Evolutionary conservation across 1,139 yeast species (phyloP).

Genomic region (Pichia cactophila): DNA sequence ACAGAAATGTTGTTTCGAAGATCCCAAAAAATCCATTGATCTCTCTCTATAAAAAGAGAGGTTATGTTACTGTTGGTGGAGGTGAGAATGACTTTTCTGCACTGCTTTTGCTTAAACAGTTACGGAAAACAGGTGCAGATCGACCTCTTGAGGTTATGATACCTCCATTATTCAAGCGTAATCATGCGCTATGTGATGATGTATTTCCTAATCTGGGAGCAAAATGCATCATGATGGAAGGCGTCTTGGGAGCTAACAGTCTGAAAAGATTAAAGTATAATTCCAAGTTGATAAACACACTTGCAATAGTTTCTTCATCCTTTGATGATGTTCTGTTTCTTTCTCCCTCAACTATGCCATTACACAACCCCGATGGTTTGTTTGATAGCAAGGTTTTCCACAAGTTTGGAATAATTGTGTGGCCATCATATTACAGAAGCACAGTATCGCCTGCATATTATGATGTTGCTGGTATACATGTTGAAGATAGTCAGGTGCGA

Average conservation of each 20-base stretch:
- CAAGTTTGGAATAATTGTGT: slow-evolving; percentile 26
- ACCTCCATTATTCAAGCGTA: slow-evolving; percentile 32
- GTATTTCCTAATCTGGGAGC: slow-evolving; percentile 39
- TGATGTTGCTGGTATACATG: slow-evolving; percentile 38
- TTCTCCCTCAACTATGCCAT: slow-evolving; percentile 48
- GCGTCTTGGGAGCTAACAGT: slow-evolving; percentile 24
- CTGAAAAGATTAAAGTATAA: slow-evolving; percentile 8
- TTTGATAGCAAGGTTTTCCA: slow-evolving; percentile 33
- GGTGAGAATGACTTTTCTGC: slow-evolving; percentile 66
- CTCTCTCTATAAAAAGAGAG: slow-evolving; percentile 44
- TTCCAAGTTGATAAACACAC: slow-evolving; percentile 36
- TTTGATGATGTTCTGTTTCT: slow-evolving; percentile 43
- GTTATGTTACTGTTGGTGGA: slow-evolving; percentile 72
- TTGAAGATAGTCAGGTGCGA: slow-evolving; percentile 24
- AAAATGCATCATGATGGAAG: slow-evolving; percentile 34
- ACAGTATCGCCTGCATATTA: slow-evolving; percentile 47
- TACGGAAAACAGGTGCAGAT: slow-evolving; percentile 50
- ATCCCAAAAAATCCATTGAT: slow-evolving; percentile 14
- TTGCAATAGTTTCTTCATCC: slow-evolving; percentile 43
- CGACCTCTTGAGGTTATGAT: slow-evolving; percentile 68
- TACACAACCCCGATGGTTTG: slow-evolving; percentile 39
- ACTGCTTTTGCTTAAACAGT: slow-evolving; percentile 48
- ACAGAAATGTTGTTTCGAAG: slow-evolving; percentile 13
- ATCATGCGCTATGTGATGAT: slow-evolving; percentile 36
- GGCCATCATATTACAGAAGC: slow-evolving; percentile 60